Evolutionary conservation across 2,329 filamentous ascomycete species (phyloP).

Genomic region (Calonectria fujianensis): DNA sequence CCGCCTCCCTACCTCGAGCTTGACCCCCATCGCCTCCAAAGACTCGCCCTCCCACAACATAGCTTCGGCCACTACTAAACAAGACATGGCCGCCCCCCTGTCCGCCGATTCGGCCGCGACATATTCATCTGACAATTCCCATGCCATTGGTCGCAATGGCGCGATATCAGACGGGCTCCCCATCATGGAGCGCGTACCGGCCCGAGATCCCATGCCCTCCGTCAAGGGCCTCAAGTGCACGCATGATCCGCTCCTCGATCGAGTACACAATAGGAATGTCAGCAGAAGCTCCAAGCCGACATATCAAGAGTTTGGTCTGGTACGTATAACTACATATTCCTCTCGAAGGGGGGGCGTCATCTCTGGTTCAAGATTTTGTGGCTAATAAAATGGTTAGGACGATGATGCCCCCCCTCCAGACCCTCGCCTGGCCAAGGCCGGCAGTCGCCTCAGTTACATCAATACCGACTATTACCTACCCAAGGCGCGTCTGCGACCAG

Average conservation of each 20-base stretch:
- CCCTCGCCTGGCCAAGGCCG: conserved; percentile 82
- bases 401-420: conserved; percentile 88
- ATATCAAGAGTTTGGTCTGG: conserved; percentile 79
- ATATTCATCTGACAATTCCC: conserved; percentile 53
- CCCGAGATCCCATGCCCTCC: conserved; percentile 73
- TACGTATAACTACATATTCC: conserved; percentile 74
- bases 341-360: conserved; percentile 76
- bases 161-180: conserved; percentile 60
- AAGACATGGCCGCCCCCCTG: conserved; percentile 72
- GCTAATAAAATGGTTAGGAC: conserved; percentile 81
- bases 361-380: conserved; percentile 68
- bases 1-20: conserved; percentile 65
- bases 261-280: conserved; percentile 68
- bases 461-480: conserved; percentile 81
- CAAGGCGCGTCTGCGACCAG: conserved; percentile 82
- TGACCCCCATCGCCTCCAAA: conserved; percentile 71
- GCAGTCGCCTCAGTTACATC: conserved; percentile 80
- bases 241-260: conserved; percentile 77
- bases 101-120: conserved; percentile 63
- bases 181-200: conserved; percentile 67
- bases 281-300: conserved; percentile 76
- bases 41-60: conserved; percentile 72
- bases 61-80: conserved; percentile 69
- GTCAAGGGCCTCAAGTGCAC: conserved; percentile 75
- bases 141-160: conserved; percentile 58